phyloP scores from a whole-genome alignment of 1,284 basidiomycete genomes.

The Apiotrichum veenhuisii region DNA sequence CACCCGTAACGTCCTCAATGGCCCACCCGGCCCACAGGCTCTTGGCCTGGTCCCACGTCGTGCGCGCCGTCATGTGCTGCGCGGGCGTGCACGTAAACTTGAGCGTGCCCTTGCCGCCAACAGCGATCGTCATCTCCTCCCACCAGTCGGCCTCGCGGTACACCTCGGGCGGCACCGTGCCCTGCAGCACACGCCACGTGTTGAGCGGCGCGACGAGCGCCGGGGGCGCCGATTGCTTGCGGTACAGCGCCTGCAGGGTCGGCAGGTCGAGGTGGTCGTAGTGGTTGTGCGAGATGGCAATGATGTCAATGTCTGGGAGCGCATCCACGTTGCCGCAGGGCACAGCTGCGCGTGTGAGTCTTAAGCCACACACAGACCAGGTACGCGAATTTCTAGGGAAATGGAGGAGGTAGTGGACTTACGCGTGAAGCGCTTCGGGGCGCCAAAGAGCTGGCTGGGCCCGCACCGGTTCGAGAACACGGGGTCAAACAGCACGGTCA shows the following conservation, averaged over 20 bases:
- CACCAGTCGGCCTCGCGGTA: conserved; percentile 69
- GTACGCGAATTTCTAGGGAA: too few relatives aligned
- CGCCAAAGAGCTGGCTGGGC: conserved; percentile 57
- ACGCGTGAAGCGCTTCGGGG: conserved; percentile 58
- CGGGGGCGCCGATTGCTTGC: conserved; percentile 19
- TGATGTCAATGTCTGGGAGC: conserved; percentile 62
- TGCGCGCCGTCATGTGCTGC: conserved; percentile 59
- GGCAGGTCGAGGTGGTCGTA: conserved; percentile 63
- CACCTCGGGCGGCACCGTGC: conserved; percentile 36
- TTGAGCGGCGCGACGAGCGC: conserved; percentile 66
- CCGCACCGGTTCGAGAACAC: conserved; percentile 64
- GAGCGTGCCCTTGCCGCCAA: conserved; percentile 31
- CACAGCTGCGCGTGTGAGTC: conserved; percentile 47
- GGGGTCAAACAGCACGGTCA: conserved; percentile 67
- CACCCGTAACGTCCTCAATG: conserved; percentile 44
- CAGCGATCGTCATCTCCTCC: conserved; percentile 48
- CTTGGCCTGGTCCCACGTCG: conserved; percentile 54
- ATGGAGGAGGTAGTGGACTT: conserved; percentile 20
- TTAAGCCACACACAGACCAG: not conserved
- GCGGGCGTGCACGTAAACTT: conserved; percentile 31
- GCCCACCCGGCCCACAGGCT: conserved; percentile 63
- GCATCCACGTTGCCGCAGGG: conserved; percentile 58
- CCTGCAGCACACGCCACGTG: conserved; percentile 52
- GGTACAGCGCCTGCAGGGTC: conserved; percentile 53
- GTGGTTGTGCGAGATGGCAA: conserved; percentile 61